These are phyloP conservation scores for Buddleja alternifolia DNA, from an alignment of 257 asterid species.

Conservation along the genomic window DNA sequence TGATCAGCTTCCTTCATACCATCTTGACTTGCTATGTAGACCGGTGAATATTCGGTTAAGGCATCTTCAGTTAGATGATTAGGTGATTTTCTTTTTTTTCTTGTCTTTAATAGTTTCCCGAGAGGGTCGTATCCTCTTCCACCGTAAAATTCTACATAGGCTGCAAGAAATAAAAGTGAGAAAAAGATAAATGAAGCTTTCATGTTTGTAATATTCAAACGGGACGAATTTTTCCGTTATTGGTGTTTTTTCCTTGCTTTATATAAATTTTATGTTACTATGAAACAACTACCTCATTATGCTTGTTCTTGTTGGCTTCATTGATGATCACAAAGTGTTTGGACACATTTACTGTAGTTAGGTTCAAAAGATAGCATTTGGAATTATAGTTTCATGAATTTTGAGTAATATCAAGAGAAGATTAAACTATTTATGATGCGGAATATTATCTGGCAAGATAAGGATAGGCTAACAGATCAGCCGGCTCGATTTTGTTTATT, in stretches of 20 bases:
- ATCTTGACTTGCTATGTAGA: conserved; percentile 35
- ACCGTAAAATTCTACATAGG: conserved; percentile 36
- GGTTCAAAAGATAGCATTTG: background rate
- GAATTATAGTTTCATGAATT: background rate
- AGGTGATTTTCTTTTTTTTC: conserved; percentile 6
- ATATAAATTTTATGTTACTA: conserved; percentile 6
- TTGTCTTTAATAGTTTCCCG: conserved; percentile 14
- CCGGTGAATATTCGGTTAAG: conserved; percentile 32
- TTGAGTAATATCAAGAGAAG: background rate
- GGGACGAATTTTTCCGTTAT: background rate
- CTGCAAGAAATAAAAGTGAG: conserved; percentile 29
- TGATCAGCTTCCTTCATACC: conserved; percentile 46
- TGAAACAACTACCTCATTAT: background rate
- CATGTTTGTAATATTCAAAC: conserved; percentile 31
- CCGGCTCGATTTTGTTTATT: conserved; percentile 24
- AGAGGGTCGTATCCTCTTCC: conserved; percentile 38
- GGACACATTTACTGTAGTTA: background rate
- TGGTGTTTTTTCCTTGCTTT: background rate
- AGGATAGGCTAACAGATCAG: conserved; percentile 13
- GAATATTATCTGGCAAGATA: background rate
- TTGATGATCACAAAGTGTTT: conserved; percentile 23
- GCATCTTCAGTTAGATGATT: background rate
- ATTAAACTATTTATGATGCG: background rate
- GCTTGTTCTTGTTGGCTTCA: background rate
- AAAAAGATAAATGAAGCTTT: conserved; percentile 26